Evolutionary conservation across 495 filamentous ascomycete species (phyloP).

Genomic region (Coniosporium apollinis): DNA sequence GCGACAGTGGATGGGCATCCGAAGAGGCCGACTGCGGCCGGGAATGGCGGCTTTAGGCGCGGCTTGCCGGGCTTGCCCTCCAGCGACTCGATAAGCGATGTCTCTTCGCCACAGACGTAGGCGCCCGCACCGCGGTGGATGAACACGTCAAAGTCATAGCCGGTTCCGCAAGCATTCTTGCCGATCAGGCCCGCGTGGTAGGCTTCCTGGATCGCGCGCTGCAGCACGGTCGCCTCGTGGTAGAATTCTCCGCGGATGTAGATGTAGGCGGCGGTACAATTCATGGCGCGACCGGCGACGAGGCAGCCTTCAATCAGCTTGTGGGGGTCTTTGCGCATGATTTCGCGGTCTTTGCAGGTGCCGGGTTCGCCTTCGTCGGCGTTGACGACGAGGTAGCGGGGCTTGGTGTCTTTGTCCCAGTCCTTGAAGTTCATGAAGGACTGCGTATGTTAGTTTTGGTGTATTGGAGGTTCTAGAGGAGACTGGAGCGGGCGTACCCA

Average conservation of each 20-base stretch:
- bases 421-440: conserved; percentile 99
- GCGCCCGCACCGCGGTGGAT: conserved; percentile 94
- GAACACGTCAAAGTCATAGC: conserved; percentile 96
- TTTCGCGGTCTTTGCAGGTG: conserved; percentile 98
- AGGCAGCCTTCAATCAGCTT: conserved; percentile 96
- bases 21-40: conserved; percentile 89
- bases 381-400: conserved; percentile 92
- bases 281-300: conserved; percentile 92
- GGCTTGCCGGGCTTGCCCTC: conserved; percentile 98
- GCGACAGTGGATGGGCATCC: conserved; percentile 95
- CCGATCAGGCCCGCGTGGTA: conserved; percentile 86
- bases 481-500: conserved; percentile 55
- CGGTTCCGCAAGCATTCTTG: conserved; percentile 91
- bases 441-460: conserved; percentile 29
- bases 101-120: conserved; percentile 96
- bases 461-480: not conserved
- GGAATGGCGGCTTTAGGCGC: conserved; percentile 95
- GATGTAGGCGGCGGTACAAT: conserved; percentile 95
- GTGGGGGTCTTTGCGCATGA: conserved; percentile 99
- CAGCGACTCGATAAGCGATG: conserved; percentile 89
- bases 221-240: conserved; percentile 84
- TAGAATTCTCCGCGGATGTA: conserved; percentile 99
- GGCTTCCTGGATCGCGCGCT: conserved; percentile 91
- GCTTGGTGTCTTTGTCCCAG: conserved; percentile 96
- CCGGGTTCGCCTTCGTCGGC: conserved; percentile 97